Percentiles rank a stretch among this genome's conserved stretches.
Evolutionary conservation across 1,284 basidiomycete genomes (phyloP).

Genomic region (Polyporus tsugae): DNA sequence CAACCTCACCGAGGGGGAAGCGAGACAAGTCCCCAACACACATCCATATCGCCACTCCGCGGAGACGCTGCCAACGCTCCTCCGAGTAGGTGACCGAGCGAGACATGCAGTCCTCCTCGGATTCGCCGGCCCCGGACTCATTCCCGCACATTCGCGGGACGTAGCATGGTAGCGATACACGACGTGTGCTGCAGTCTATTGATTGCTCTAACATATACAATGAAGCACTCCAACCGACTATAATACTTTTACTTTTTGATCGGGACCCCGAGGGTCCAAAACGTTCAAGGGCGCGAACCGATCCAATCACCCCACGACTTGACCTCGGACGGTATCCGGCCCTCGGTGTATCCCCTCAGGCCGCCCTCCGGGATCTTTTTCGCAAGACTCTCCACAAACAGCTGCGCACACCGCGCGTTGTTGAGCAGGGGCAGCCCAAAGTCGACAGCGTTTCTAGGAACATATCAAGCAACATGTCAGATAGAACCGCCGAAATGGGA

Average conservation of each 20-base stretch:
- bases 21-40: not conserved
- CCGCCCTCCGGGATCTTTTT: slow-evolving; percentile 90
- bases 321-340: slow-evolving; percentile 93
- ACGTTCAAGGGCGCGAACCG: slow-evolving; percentile 64
- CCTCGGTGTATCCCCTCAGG: slow-evolving; percentile 86
- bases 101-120: not conserved
- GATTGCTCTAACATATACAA: slow-evolving; percentile 30
- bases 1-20: not conserved
- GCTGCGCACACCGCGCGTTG: slow-evolving; percentile 87
- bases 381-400: slow-evolving; percentile 92
- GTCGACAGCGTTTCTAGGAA: slow-evolving; percentile 85
- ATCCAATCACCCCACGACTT: slow-evolving; percentile 92
- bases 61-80: not conserved
- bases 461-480: slow-evolving; percentile 21
- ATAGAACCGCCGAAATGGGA: not conserved
- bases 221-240: slow-evolving; percentile 27
- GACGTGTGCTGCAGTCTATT: slow-evolving; percentile 16
- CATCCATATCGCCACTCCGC: not conserved
- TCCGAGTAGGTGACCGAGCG: not conserved
- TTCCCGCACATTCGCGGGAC: too few species aligned
- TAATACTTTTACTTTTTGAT: slow-evolving; percentile 32
- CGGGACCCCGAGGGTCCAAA: not conserved
- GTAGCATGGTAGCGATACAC: not conserved
- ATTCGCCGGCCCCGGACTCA: not conserved
- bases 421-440: slow-evolving; percentile 93